Conservation (phyloP, 1,284 basidiomycete species). For the Mrakiaceae sp. region DNA sequence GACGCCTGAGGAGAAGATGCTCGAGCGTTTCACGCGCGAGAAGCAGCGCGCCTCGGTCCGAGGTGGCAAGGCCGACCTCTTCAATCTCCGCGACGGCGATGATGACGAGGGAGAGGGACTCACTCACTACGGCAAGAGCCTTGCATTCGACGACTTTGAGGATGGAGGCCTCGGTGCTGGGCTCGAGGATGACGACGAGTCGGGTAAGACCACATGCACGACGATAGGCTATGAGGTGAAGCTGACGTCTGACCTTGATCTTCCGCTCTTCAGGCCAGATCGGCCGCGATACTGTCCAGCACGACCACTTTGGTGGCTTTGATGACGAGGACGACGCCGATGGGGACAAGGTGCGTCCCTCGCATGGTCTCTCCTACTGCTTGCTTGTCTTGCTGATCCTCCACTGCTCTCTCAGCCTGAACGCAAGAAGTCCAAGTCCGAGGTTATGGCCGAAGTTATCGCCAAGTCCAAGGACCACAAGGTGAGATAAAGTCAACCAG, state of each 20-base stretch:
- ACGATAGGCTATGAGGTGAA: slow-evolving; percentile 5
- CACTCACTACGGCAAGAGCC: slow-evolving; percentile 1
- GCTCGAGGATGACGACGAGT: slow-evolving; percentile 50
- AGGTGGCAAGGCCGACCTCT: slow-evolving; percentile 30
- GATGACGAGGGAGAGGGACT: slow-evolving; percentile 39
- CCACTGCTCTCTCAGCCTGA: slow-evolving; percentile 45
- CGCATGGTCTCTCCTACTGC: slow-evolving; percentile 2
- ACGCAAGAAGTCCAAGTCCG: slow-evolving; percentile 79
- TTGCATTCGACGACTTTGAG: slow-evolving; percentile 24
- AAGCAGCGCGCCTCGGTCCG: slow-evolving; percentile 45
- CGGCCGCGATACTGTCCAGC: slow-evolving; percentile 51
- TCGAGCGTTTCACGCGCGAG: slow-evolving; percentile 90
- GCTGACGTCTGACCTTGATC: slow-evolving; percentile 23
- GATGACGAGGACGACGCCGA: slow-evolving; percentile 49
- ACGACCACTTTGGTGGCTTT: slow-evolving; percentile 77
- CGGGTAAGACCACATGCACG: slow-evolving; percentile 37
- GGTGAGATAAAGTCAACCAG: slow-evolving; percentile 36
- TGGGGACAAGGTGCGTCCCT: slow-evolving; percentile 40
- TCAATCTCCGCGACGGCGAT: slow-evolving; percentile 52
- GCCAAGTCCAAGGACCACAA: slow-evolving; percentile 95
- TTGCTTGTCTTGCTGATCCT: slow-evolving; percentile 3
- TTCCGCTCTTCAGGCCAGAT: slow-evolving; percentile 46
- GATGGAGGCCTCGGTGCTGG: slow-evolving; percentile 65
- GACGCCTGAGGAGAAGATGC: slow-evolving; percentile 89
- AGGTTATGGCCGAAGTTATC: slow-evolving; percentile 97